A percentile compares a stretch with the other conserved stretches of the same genome.
phyloP scores from a whole-genome alignment of 768 basidiomycete species.

The Lactifluus rugatus region DNA sequence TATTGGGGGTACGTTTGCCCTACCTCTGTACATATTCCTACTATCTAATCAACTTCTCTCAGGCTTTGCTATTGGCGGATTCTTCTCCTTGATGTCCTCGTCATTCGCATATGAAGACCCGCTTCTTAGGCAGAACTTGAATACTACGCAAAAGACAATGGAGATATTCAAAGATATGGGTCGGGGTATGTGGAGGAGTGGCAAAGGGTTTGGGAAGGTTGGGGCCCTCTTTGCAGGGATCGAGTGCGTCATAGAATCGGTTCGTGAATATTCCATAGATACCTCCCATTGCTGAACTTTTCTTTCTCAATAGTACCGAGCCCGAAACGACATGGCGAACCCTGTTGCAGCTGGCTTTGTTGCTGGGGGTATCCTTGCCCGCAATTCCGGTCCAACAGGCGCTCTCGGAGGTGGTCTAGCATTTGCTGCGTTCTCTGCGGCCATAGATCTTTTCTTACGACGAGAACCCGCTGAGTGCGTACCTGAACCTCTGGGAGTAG shows the following conservation, averaged over 20 bases:
- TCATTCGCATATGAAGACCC: slow-evolving; percentile 96
- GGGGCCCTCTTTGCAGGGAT: slow-evolving; percentile 91
- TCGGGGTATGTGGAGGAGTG: slow-evolving; percentile 78
- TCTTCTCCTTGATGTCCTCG: slow-evolving; percentile 93
- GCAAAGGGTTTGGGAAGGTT: slow-evolving; percentile 90
- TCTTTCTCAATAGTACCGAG: slow-evolving; percentile 62
- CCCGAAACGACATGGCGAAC: slow-evolving; percentile 91
- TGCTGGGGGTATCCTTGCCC: slow-evolving; percentile 80
- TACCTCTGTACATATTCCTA: not conserved
- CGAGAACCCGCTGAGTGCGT: slow-evolving; percentile 73
- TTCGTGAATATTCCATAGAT: slow-evolving; percentile 33
- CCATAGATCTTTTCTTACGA: slow-evolving; percentile 78
- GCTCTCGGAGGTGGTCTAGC: slow-evolving; percentile 82
- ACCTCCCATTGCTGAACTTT: not conserved
- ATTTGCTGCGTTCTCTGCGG: slow-evolving; percentile 89
- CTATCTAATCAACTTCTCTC: slow-evolving; percentile 4
- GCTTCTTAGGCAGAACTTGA: slow-evolving; percentile 54
- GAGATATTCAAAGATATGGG: slow-evolving; percentile 94
- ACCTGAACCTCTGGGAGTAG: not conserved
- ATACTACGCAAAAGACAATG: slow-evolving; percentile 65
- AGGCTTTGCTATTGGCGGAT: slow-evolving; percentile 91
- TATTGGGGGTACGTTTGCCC: slow-evolving; percentile 54
- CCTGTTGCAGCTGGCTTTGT: slow-evolving; percentile 81
- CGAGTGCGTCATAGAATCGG: slow-evolving; percentile 92
- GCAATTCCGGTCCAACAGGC: slow-evolving; percentile 79